Evolutionary conservation across 257 asterid species (phyloP).

Genomic region (Lithospermum erythrorhizon): DNA sequence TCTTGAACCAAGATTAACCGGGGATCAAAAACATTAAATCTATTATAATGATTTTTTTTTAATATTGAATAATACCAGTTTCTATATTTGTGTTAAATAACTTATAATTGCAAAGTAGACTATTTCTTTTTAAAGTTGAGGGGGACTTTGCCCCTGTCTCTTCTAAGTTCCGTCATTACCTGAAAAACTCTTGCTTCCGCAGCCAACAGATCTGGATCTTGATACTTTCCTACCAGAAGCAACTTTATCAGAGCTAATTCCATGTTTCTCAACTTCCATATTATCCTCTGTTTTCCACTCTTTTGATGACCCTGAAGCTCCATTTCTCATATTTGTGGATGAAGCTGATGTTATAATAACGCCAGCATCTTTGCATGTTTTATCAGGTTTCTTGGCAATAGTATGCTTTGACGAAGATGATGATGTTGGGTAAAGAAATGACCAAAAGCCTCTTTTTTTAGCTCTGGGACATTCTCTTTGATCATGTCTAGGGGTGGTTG

Average conservation of each 20-base stretch:
- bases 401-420: slow-evolving; percentile 27
- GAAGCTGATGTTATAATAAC: slow-evolving; percentile 23
- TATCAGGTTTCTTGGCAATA: slow-evolving; percentile 28
- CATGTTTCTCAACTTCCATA: slow-evolving; percentile 55
- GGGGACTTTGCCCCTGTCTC: no score
- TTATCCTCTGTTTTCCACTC: slow-evolving; percentile 37
- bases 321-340: not conserved
- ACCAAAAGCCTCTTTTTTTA: slow-evolving; percentile 62
- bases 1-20: no score
- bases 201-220: slow-evolving; percentile 65
- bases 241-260: not conserved
- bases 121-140: no score
- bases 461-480: slow-evolving; percentile 34
- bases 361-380: slow-evolving; percentile 24
- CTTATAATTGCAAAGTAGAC: no score
- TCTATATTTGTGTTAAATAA: no score
- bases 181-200: slow-evolving; percentile 62
- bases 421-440: slow-evolving; percentile 53
- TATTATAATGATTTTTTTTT: no score
- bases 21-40: no score
- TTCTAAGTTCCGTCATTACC: no score
- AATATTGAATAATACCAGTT: no score
- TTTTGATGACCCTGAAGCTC: not conserved
- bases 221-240: slow-evolving; percentile 19
- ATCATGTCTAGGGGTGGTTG: slow-evolving; percentile 48